Percentiles rank a stretch among this genome's conserved stretches.
These are phyloP conservation scores for Azolla pinnata DNA, from an alignment of 75 land plant genomes.

Conservation along the genomic window DNA sequence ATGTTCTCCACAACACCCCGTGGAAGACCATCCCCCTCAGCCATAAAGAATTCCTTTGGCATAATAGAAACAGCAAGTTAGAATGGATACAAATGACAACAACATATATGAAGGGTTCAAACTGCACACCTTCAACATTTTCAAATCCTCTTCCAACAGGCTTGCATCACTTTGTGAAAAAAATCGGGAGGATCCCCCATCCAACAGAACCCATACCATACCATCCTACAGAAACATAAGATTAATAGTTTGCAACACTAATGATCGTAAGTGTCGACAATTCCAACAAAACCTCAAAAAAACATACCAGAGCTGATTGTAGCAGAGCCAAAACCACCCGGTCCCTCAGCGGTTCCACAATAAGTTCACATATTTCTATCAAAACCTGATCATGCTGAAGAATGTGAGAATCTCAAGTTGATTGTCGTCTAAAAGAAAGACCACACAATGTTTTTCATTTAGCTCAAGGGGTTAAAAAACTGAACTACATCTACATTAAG, in stretches of 20 bases:
- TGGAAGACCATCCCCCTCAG: conserved; percentile 96
- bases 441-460: not conserved
- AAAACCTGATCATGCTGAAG: conserved; percentile 74
- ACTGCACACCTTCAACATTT: conserved; percentile 61
- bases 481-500: conserved; percentile 6
- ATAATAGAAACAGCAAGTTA: not conserved
- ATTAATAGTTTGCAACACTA: not conserved
- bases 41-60: conserved; percentile 82
- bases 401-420: no score
- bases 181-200: conserved; percentile 84
- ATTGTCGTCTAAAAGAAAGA: no score
- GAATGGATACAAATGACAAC: no score
- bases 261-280: not conserved
- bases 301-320: conserved; percentile 75
- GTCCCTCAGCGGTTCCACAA: conserved; percentile 78
- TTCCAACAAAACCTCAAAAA: not conserved
- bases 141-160: conserved; percentile 80
- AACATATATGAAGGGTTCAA: no score
- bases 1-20: conserved; percentile 87
- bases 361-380: conserved; percentile 71
- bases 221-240: conserved; percentile 54
- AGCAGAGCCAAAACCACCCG: conserved; percentile 87
- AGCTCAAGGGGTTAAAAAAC: not conserved
- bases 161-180: conserved; percentile 60
- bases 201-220: conserved; percentile 63